phyloP scores from a whole-genome alignment of 371 early-diverging fungal species.

The Batkoa obscura region DNA sequence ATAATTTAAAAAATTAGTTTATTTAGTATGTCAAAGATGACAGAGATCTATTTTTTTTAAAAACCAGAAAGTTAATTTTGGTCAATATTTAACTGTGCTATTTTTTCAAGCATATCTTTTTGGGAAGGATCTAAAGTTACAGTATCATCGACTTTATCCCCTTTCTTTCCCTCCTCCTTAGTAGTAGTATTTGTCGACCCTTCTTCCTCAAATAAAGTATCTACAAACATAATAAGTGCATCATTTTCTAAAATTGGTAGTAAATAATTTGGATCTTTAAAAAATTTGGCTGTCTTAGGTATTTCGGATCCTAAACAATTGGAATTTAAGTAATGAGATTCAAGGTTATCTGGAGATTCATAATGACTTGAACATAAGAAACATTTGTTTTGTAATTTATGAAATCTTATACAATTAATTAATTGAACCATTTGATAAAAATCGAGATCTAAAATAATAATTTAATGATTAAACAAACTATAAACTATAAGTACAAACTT shows the following conservation, averaged over 20 bases:
- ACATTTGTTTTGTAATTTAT: slow-evolving; percentile 40
- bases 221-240: slow-evolving; percentile 61
- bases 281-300: slow-evolving; percentile 28
- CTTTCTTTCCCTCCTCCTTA: no score
- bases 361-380: slow-evolving; percentile 40
- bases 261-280: slow-evolving; percentile 48
- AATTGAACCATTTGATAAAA: slow-evolving; percentile 68
- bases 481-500: not conserved
- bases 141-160: no score
- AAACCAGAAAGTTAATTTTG: no score
- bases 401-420: slow-evolving; percentile 74
- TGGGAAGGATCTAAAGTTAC: no score
- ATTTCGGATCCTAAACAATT: slow-evolving; percentile 26
- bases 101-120: no score
- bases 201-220: slow-evolving; percentile 35
- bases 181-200: no score
- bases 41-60: no score
- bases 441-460: slow-evolving; percentile 26
- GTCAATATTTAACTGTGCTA: no score
- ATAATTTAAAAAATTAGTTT: no score
- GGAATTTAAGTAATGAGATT: slow-evolving; percentile 27
- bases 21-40: no score
- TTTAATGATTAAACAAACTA: not conserved
- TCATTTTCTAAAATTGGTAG: slow-evolving; percentile 75
- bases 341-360: slow-evolving; percentile 22